phyloP scores from a whole-genome alignment of 805 yeast genomes.

The Cyberlindnera mississippiensis region DNA sequence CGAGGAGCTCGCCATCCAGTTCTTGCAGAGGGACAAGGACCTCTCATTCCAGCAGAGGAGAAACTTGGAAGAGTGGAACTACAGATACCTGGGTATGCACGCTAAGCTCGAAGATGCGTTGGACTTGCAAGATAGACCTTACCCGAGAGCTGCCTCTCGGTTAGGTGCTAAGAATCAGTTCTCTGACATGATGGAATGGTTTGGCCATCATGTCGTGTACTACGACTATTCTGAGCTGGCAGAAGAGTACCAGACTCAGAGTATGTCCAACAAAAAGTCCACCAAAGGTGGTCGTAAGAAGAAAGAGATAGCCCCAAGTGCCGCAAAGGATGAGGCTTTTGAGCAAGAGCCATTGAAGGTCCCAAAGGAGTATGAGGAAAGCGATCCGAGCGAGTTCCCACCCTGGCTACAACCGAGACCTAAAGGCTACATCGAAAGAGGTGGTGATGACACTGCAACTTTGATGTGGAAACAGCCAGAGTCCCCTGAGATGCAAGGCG shows the following conservation, averaged over 20 bases:
- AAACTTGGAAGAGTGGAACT: conserved; percentile 72
- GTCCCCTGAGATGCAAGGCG: conserved; percentile 21
- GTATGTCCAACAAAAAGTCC: conserved; percentile 17
- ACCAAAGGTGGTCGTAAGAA: conserved; percentile 24
- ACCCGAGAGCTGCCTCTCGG: conserved; percentile 76
- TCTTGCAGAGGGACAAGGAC: conserved; percentile 42
- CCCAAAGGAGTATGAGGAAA: conserved; percentile 43
- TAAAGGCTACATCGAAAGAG: conserved; percentile 79
- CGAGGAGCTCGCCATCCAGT: conserved; percentile 53
- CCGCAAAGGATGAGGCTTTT: conserved; percentile 20
- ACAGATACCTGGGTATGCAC: conserved; percentile 74
- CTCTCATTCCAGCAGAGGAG: conserved; percentile 45
- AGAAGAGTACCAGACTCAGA: conserved; percentile 19
- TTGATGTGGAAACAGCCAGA: conserved; percentile 61
- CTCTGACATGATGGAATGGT: conserved; percentile 61
- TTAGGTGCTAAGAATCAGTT: conserved; percentile 74
- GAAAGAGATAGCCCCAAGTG: conserved; percentile 17
- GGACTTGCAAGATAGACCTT: conserved; percentile 72
- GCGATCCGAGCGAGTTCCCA: conserved; percentile 48
- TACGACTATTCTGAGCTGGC: conserved; percentile 39
- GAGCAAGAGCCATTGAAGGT: conserved; percentile 31
- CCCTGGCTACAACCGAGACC: conserved; percentile 80
- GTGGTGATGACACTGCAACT: conserved; percentile 61
- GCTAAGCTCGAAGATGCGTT: conserved; percentile 71
- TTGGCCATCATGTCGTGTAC: conserved; percentile 60